Evolutionary conservation across 352 stramenopile species (phyloP).

Genomic region (Phytophthora citrophthora): DNA sequence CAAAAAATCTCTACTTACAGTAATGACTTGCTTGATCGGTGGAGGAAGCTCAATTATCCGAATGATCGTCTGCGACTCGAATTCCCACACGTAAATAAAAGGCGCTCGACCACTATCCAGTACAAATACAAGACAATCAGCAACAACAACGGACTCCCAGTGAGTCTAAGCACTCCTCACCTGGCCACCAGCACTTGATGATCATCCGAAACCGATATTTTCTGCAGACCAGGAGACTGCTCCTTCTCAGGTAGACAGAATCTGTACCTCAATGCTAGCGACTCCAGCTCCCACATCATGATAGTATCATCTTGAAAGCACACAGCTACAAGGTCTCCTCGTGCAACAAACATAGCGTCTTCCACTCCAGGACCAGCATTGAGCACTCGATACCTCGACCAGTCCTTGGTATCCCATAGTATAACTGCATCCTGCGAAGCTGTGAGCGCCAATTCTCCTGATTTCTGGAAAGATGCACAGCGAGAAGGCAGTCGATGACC

Average conservation of each 20-base stretch:
- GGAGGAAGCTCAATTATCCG: constrained; percentile 85
- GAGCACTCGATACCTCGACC: constrained; percentile 80
- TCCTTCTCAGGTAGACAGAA: constrained; percentile 77
- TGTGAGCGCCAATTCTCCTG: constrained; percentile 74
- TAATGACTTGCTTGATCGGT: constrained; percentile 70
- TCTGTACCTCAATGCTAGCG: constrained; percentile 71
- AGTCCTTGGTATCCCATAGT: constrained; percentile 87
- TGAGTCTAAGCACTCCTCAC: constrained; percentile 29
- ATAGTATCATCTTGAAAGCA: constrained; percentile 87
- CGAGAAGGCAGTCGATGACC: constrained; percentile 63
- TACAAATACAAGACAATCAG: neutral
- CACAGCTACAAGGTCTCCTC: constrained; percentile 73
- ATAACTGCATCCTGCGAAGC: constrained; percentile 82
- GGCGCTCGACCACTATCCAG: constrained; percentile 58
- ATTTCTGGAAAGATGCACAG: constrained; percentile 75
- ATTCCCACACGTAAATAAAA: constrained; percentile 87
- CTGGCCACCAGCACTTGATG: constrained; percentile 81
- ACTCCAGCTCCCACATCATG: constrained; percentile 88
- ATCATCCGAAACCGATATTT: constrained; percentile 79
- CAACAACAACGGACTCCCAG: neutral
- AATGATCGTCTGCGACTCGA: constrained; percentile 85
- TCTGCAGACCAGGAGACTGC: constrained; percentile 56
- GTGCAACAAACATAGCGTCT: constrained; percentile 62
- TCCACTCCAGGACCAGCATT: constrained; percentile 78
- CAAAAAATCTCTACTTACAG: constrained; percentile 35